phyloP scores from a whole-genome alignment of 345 rosid species.

The Schrenkiella parvula region DNA sequence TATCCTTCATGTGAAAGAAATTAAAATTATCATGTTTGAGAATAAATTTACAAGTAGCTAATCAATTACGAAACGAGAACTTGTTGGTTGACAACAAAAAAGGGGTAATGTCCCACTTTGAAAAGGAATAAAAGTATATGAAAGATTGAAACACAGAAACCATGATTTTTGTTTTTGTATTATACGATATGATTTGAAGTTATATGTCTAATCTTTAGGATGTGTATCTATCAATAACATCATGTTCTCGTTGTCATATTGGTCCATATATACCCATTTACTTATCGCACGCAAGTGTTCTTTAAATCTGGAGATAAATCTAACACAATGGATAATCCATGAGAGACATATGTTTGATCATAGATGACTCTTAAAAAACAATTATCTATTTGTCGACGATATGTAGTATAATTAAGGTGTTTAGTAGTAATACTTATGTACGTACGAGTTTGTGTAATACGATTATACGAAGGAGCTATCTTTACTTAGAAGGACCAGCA shows the following conservation, averaged over 20 bases:
- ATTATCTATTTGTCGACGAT: neutral
- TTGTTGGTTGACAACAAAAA: neutral
- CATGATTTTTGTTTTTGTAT: neutral
- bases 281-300: neutral
- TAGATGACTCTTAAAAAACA: neutral
- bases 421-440: neutral
- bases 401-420: neutral
- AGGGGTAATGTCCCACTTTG: neutral
- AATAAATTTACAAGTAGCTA: neutral
- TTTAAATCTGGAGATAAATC: neutral
- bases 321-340: neutral
- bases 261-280: slow-evolving; percentile 7
- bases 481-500: slow-evolving; percentile 25
- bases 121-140: neutral
- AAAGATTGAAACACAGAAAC: neutral
- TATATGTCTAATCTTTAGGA: neutral
- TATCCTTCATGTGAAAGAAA: neutral
- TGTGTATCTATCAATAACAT: neutral
- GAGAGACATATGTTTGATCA: neutral
- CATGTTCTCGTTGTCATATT: neutral
- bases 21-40: neutral
- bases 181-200: slow-evolving; percentile 10
- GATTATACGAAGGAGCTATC: slow-evolving; percentile 7
- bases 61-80: neutral
- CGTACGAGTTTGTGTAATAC: neutral